Conservation (phyloP, 2,329 filamentous ascomycete genomes). For the Macroventuria anomochaeta region DNA sequence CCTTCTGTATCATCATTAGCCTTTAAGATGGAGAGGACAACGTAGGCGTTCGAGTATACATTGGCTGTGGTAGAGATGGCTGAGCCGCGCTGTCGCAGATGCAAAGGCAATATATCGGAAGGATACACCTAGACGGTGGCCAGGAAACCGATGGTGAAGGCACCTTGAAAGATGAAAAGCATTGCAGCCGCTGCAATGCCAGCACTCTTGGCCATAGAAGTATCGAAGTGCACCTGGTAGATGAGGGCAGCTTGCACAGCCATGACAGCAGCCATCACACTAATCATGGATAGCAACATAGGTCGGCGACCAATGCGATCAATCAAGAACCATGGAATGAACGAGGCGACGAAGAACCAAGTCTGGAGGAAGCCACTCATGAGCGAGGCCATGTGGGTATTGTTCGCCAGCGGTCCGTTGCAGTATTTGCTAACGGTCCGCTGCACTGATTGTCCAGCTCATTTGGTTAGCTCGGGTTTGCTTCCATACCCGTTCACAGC, state of each 20-base stretch:
- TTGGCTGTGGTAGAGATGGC: slow-evolving; percentile 19
- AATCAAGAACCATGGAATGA: slow-evolving; percentile 27
- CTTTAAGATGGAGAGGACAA: too few relatives aligned
- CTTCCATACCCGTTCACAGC: too few relatives aligned
- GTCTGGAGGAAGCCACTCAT: slow-evolving; percentile 29
- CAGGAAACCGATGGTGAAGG: slow-evolving; percentile 28
- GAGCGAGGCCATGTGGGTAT: slow-evolving; percentile 23
- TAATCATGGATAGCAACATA: slow-evolving; percentile 25
- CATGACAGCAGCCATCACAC: slow-evolving; percentile 27
- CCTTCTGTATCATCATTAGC: too few relatives aligned
- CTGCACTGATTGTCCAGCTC: too few relatives aligned
- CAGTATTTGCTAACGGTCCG: too few relatives aligned
- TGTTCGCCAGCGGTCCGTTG: too few relatives aligned
- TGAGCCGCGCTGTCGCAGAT: slow-evolving; percentile 19
- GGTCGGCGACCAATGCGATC: slow-evolving; percentile 24
- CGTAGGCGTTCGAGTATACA: too few relatives aligned
- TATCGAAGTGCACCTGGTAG: slow-evolving; percentile 26
- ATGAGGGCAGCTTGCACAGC: slow-evolving; percentile 27
- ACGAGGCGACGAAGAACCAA: slow-evolving; percentile 28
- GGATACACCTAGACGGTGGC: slow-evolving; percentile 24
- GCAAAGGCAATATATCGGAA: slow-evolving; percentile 18
- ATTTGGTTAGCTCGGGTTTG: too few relatives aligned
- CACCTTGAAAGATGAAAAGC: slow-evolving; percentile 28
- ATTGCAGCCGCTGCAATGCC: slow-evolving; percentile 26
- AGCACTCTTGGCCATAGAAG: slow-evolving; percentile 17